Base-by-base conservation (phyloP, 2,329 filamentous ascomycete species). In the Beauveria sp. region DNA sequence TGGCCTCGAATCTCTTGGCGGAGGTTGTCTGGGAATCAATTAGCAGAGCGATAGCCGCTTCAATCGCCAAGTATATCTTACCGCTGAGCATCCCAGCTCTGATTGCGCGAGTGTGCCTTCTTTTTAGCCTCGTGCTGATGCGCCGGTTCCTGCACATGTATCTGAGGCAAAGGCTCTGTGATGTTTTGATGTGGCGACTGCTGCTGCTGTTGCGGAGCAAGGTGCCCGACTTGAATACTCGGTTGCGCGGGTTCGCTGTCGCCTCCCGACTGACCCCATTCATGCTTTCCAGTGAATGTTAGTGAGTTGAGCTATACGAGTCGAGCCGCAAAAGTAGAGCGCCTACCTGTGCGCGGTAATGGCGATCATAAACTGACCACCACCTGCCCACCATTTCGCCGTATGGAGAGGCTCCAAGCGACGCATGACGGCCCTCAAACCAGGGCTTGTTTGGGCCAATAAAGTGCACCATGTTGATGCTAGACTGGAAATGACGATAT, bases 321-420 rank as follows among this genome's bases (percentile, higher is more conserved):
- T 12, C 1, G 5, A 38, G 5, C 16, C 5, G 24, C 9, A 22
- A 42, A n/a, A 9, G 7, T 5, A 38, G 34, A 38, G 34, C 4
- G 34, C 50, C 64, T 72, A 86, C 83, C 65, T 78, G 70, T 67
- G 72, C 72, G 66, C 83, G 82, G 72, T 96, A 93, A 77, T 98
- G 93, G 65, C 85, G 82, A 75, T 98, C 93, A 72, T 96, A 96
- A 48, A 96, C 89, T 50, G 91, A 85, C 93, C 93, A 99, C 95
- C 95, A 99, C 70, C 86, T 85, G 63, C 86, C 88, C 48, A 92
- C 77, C 78, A 98, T 88, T 75, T 97, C 89, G 70, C 90, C 87
- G 72, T 93, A 96, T 0, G 89, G 87, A 2, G 82, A 82, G 52
- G 77, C 76, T 38, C 83, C 83, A 53, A 77, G 77, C 58, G 79